Conservation (phyloP, 495 filamentous ascomycete genomes). For the Penicillium longicatenatum region DNA sequence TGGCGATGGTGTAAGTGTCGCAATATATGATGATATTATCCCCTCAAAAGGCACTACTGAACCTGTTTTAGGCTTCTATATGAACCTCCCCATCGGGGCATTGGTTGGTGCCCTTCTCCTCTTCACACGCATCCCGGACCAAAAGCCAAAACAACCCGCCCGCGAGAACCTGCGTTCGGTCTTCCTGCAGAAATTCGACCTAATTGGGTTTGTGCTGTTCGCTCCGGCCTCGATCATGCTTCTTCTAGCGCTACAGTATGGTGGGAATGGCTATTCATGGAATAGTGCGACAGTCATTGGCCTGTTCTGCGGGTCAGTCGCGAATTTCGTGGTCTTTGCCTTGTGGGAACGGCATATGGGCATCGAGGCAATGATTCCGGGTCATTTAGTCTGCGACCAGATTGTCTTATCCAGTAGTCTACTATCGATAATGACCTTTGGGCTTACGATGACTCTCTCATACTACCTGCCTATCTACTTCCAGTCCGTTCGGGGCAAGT, state of each 20-base stretch:
- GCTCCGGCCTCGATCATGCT: slow-evolving; percentile 46
- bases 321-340: slow-evolving; percentile 42
- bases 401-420: slow-evolving; percentile 36
- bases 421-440: slow-evolving; percentile 17
- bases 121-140: background rate
- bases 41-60: too few species aligned
- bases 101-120: background rate
- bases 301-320: slow-evolving; percentile 53
- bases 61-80: slow-evolving; percentile 3
- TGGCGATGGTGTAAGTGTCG: slow-evolving; percentile 5
- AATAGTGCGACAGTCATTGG: slow-evolving; percentile 46
- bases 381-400: slow-evolving; percentile 30
- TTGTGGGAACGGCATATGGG: slow-evolving; percentile 50
- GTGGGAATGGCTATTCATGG: slow-evolving; percentile 46
- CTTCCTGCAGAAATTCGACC: slow-evolving; percentile 38
- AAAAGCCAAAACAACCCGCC: background rate
- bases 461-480: slow-evolving; percentile 48
- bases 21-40: background rate
- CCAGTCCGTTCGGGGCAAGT: slow-evolving; percentile 32
- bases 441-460: slow-evolving; percentile 22
- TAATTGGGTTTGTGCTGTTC: slow-evolving; percentile 48
- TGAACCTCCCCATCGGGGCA: slow-evolving; percentile 6
- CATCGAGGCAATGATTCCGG: slow-evolving; percentile 54
- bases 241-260: slow-evolving; percentile 53
- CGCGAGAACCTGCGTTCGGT: slow-evolving; percentile 17